A percentile compares a stretch with the other conserved stretches of the same genome.
These are phyloP conservation scores for Colletotrichum brevisporum DNA, from an alignment of 2,329 filamentous ascomycete genomes.

Conservation along the genomic window DNA sequence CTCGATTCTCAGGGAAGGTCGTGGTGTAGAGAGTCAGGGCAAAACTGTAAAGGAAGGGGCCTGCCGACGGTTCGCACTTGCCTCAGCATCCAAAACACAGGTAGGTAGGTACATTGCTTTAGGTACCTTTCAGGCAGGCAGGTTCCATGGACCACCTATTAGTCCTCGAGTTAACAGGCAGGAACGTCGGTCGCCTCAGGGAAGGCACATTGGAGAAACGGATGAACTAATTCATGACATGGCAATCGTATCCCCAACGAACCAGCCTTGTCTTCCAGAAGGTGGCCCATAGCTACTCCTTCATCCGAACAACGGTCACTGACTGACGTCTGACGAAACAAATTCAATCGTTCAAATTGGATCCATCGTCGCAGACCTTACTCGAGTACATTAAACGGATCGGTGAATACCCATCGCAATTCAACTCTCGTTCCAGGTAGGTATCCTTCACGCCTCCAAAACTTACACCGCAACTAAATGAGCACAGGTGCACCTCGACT, in stretches of 20 bases:
- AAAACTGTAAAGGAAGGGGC: too few relatives aligned
- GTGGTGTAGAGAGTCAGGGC: too few relatives aligned
- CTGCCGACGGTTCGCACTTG: neutral
- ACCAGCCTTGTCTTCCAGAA: neutral
- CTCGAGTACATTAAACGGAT: conserved; percentile 25
- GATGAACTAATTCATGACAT: conserved; percentile 22
- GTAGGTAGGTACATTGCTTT: neutral
- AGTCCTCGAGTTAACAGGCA: neutral
- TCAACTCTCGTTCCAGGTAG: conserved; percentile 1
- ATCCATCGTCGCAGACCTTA: conserved; percentile 11
- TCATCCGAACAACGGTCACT: conserved; percentile 25
- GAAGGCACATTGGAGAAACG: conserved; percentile 18
- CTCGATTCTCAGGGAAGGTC: too few relatives aligned
- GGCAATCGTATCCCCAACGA: neutral
- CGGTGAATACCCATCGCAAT: conserved; percentile 5
- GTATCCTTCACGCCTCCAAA: neutral
- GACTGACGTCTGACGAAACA: conserved; percentile 16
- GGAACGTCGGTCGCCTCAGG: neutral
- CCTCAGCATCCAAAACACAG: neutral
- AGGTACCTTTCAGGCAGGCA: neutral
- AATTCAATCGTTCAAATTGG: conserved; percentile 1
- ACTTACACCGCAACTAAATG: neutral
- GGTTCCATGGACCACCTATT: too few relatives aligned
- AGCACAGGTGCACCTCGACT: too few relatives aligned
- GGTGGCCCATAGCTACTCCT: neutral